phyloP scores from a whole-genome alignment of 345 rosid genomes.

The Psidium guajava region DNA sequence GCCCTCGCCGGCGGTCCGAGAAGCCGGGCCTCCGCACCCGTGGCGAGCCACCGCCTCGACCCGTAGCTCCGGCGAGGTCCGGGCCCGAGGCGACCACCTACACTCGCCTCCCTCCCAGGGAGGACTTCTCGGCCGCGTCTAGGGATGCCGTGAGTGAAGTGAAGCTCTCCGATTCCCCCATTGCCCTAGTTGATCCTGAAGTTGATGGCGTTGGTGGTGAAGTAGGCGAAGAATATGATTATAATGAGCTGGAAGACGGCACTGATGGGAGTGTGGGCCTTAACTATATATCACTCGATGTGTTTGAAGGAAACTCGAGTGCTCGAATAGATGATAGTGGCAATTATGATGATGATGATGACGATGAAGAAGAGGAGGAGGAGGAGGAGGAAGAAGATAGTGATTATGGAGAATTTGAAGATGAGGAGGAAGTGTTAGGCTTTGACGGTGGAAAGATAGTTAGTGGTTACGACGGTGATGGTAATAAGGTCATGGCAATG shows the following conservation, averaged over 20 bases:
- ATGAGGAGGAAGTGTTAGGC: slow-evolving; percentile 22
- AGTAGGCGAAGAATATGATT: slow-evolving; percentile 19
- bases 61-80: slow-evolving; percentile 9
- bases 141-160: slow-evolving; percentile 21
- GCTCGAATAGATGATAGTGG: slow-evolving; percentile 18
- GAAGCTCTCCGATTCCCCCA: slow-evolving; percentile 41
- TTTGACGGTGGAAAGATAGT: slow-evolving; percentile 16
- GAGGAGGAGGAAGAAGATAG: slow-evolving; percentile 5
- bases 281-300: slow-evolving; percentile 25
- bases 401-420: slow-evolving; percentile 14
- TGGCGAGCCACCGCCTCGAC: slow-evolving; percentile 19
- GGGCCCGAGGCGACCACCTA: slow-evolving; percentile 76
- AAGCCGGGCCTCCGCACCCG: slow-evolving; percentile 18
- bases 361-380: not conserved
- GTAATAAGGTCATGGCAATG: slow-evolving; percentile 2
- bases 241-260: slow-evolving; percentile 4
- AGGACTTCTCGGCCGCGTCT: slow-evolving; percentile 29
- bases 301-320: slow-evolving; percentile 32
- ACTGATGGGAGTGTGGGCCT: slow-evolving; percentile 13
- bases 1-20: slow-evolving; percentile 4
- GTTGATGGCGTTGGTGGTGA: slow-evolving; percentile 4
- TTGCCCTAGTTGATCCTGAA: slow-evolving; percentile 17
- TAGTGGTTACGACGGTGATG: slow-evolving; percentile 10
- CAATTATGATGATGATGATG: slow-evolving; percentile 32
- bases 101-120: slow-evolving; percentile 76